Percentiles rank a stretch among this genome's conserved stretches.
These are phyloP conservation scores for Pseudoneurospora amorphoporcata DNA, from an alignment of 495 filamentous ascomycete species.

Conservation along the genomic window DNA sequence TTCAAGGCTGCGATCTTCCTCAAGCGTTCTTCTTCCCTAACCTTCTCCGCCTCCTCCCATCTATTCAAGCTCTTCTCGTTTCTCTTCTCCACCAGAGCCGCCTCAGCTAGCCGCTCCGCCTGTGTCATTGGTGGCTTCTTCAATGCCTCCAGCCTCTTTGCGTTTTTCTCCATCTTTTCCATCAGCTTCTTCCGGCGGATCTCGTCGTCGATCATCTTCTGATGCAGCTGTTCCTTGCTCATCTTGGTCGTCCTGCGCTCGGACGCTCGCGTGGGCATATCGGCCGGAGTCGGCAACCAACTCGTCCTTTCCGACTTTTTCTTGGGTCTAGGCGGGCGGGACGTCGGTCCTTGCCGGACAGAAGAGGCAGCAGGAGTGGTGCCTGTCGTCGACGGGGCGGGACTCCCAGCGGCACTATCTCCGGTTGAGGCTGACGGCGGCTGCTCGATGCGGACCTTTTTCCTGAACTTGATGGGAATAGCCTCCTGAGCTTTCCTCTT, in stretches of 20 bases:
- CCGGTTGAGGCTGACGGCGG: slow-evolving; percentile 12
- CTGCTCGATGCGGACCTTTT: slow-evolving; percentile 45
- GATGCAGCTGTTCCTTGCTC: slow-evolving; percentile 74
- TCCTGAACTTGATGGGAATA: slow-evolving; percentile 42
- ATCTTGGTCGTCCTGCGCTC: slow-evolving; percentile 71
- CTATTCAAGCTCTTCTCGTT: slow-evolving; percentile 87
- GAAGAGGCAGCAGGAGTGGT: not conserved
- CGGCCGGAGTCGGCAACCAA: slow-evolving; percentile 72
- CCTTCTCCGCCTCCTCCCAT: slow-evolving; percentile 88
- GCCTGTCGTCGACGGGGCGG: slow-evolving; percentile 13
- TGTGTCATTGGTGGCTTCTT: slow-evolving; percentile 80
- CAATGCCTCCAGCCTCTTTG: slow-evolving; percentile 61
- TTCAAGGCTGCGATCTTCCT: slow-evolving; percentile 75
- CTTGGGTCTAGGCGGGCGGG: slow-evolving; percentile 52
- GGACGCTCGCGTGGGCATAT: slow-evolving; percentile 73
- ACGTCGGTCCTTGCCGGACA: not conserved
- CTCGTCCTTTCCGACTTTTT: slow-evolving; percentile 90
- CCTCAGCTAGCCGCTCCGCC: slow-evolving; percentile 74
- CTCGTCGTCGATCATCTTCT: slow-evolving; percentile 75
- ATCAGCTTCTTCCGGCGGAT: slow-evolving; percentile 66
- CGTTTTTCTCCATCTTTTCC: slow-evolving; percentile 79
- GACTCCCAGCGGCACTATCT: slow-evolving; percentile 36
- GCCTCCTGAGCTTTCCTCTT: slow-evolving; percentile 69
- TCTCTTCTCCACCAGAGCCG: slow-evolving; percentile 66
- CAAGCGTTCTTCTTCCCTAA: slow-evolving; percentile 68